Conservation (phyloP, 306 rosid genomes). For the Morella rubra region DNA sequence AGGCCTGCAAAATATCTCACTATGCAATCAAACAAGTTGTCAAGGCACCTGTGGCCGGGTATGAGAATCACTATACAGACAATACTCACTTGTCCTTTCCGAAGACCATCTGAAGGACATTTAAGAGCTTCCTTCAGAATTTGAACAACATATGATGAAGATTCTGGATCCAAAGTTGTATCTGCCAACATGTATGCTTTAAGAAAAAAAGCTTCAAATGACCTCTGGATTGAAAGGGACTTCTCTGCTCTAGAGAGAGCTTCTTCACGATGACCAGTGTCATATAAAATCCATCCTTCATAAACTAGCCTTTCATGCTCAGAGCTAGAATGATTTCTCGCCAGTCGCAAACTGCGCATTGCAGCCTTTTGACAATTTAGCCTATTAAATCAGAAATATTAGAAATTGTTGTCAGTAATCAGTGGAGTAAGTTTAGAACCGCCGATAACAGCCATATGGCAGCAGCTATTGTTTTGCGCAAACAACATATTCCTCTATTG, state of each 20-base stretch:
- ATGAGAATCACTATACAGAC: neutral
- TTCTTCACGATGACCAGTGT: conserved; percentile 69
- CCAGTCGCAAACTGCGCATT: conserved; percentile 67
- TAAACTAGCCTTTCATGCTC: conserved; percentile 73
- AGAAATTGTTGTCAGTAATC: conserved; percentile 13
- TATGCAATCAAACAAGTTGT: conserved; percentile 25
- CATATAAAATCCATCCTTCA: conserved; percentile 92
- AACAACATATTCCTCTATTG: neutral
- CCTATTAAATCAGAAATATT: conserved; percentile 37
- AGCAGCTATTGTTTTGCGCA: neutral
- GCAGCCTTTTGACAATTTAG: conserved; percentile 87
- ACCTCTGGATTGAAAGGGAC: conserved; percentile 62
- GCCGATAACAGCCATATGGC: conserved; percentile 15
- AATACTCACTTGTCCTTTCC: conserved; percentile 81
- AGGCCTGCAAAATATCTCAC: conserved; percentile 56
- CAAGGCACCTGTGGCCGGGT: conserved; percentile 6
- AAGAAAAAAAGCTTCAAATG: conserved; percentile 83
- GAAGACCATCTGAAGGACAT: conserved; percentile 88
- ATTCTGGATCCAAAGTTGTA: conserved; percentile 51
- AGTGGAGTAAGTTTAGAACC: conserved; percentile 1
- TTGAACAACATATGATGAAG: conserved; percentile 60
- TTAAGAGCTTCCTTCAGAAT: conserved; percentile 75
- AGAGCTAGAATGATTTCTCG: conserved; percentile 68
- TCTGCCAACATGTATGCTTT: conserved; percentile 79
- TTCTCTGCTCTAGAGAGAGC: conserved; percentile 60